Evolutionary conservation across 257 asterid genomes (phyloP).

Genomic region (Osmanthus fragrans): DNA sequence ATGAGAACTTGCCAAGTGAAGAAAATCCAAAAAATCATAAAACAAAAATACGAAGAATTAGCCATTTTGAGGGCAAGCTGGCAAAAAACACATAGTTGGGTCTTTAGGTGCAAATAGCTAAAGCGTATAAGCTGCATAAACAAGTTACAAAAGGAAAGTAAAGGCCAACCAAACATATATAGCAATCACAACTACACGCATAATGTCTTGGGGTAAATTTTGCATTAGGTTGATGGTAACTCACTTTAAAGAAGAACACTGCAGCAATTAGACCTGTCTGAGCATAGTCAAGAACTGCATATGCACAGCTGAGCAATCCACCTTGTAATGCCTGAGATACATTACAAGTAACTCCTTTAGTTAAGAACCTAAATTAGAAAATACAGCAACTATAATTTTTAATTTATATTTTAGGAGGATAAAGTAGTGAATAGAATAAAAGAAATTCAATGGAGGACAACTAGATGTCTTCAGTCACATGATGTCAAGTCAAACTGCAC

Average conservation of each 20-base stretch:
- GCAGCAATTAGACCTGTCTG: slow-evolving; percentile 98
- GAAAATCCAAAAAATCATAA: not conserved
- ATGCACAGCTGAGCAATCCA: slow-evolving; percentile 70
- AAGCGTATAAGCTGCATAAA: not conserved
- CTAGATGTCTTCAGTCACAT: not conserved
- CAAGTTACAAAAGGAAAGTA: not conserved
- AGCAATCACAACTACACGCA: not conserved
- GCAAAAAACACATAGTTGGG: not conserved
- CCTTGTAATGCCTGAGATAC: slow-evolving; percentile 77
- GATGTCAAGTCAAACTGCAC: slow-evolving; percentile 8
- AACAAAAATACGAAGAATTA: not conserved
- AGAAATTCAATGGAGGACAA: not conserved
- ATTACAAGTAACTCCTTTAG: slow-evolving; percentile 26
- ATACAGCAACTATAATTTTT: slow-evolving; percentile 14
- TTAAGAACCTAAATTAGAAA: slow-evolving; percentile 18
- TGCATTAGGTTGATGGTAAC: slow-evolving; percentile 26
- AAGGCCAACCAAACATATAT: not conserved
- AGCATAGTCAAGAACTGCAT: slow-evolving; percentile 95
- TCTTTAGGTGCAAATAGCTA: not conserved
- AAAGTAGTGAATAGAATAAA: slow-evolving; percentile 19
- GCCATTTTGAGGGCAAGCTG: not conserved
- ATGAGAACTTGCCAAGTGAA: not conserved
- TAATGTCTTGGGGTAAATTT: not conserved
- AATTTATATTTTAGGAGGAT: not conserved
- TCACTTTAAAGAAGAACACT: slow-evolving; percentile 91